Percentiles rank a stretch among this genome's conserved stretches.
These are phyloP conservation scores for Oldenlandia corymbosa DNA, from an alignment of 257 asterid genomes.

Conservation along the genomic window DNA sequence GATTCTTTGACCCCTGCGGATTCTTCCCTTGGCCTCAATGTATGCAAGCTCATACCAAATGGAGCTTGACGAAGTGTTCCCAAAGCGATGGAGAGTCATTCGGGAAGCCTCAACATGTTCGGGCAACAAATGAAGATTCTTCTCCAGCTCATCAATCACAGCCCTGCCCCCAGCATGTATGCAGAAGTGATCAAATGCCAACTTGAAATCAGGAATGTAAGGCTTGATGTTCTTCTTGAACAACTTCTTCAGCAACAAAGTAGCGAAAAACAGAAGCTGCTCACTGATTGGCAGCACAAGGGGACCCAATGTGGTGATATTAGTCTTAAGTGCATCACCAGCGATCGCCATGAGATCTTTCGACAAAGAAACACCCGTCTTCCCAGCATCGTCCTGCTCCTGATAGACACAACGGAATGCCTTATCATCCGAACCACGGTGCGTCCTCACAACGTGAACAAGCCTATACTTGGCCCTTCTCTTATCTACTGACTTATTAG, in stretches of 20 bases:
- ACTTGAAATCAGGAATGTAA: constrained; percentile 65
- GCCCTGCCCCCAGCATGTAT: constrained; percentile 84
- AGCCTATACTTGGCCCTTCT: constrained; percentile 66
- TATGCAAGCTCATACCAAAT: constrained; percentile 81
- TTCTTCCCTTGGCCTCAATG: constrained; percentile 68
- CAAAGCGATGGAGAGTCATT: constrained; percentile 77
- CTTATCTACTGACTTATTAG: constrained; percentile 47
- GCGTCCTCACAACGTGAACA: constrained; percentile 70
- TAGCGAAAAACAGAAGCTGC: constrained; percentile 60
- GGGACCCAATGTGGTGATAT: constrained; percentile 71
- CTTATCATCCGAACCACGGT: constrained; percentile 70
- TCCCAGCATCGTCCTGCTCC: constrained; percentile 55
- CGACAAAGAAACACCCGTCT: constrained; percentile 60
- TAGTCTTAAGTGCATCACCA: constrained; percentile 69
- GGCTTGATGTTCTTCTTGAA: constrained; percentile 59
- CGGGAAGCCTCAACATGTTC: constrained; percentile 72
- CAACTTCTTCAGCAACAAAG: constrained; percentile 50
- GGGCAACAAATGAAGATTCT: constrained; percentile 61
- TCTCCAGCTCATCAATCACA: constrained; percentile 77
- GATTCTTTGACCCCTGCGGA: constrained; percentile 50
- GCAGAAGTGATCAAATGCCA: constrained; percentile 83
- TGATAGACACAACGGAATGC: constrained; percentile 67
- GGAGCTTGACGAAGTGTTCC: constrained; percentile 79
- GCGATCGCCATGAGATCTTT: constrained; percentile 84
- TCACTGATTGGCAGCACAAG: constrained; percentile 73